A percentile compares a stretch with the other conserved stretches of the same genome.
phyloP scores from a whole-genome alignment of 2,329 filamentous ascomycete genomes.

The Aspergillus japonicus region DNA sequence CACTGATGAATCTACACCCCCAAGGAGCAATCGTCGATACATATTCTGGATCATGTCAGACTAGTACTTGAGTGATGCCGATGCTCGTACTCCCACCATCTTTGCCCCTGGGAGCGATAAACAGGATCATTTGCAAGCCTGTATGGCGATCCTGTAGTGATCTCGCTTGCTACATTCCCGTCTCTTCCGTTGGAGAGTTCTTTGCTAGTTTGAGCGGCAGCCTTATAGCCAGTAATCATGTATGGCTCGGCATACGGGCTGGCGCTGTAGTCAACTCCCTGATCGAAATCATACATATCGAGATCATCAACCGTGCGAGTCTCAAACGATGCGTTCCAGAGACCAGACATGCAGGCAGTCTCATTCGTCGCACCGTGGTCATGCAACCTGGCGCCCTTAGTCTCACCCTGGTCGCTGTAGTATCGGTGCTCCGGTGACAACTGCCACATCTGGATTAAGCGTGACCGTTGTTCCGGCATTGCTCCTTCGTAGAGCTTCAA shows the following conservation, averaged over 20 bases:
- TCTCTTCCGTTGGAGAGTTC: conserved; percentile 36
- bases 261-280: conserved; percentile 19
- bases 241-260: conserved; percentile 69
- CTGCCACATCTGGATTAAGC: conserved; percentile 80
- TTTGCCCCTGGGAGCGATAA: conserved; percentile 34
- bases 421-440: conserved; percentile 58
- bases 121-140: conserved; percentile 41
- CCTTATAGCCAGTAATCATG: conserved; percentile 78
- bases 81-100: conserved; percentile 40
- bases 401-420: not conserved
- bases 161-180: conserved; percentile 20
- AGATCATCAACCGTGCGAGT: conserved; percentile 13
- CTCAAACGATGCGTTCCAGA: not conserved
- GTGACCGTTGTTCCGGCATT: conserved; percentile 67
- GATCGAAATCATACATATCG: conserved; percentile 47
- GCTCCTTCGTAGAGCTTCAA: conserved; percentile 76
- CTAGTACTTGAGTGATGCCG: conserved; percentile 37
- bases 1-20: conserved; percentile 4
- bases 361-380: not conserved
- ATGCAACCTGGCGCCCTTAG: not conserved
- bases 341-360: not conserved
- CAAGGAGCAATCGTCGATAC: conserved; percentile 25
- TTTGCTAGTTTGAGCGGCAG: conserved; percentile 64
- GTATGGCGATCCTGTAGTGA: conserved; percentile 34
- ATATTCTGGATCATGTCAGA: conserved; percentile 40